Evolutionary conservation across 768 basidiomycete species (phyloP).

Genomic region (Leucocoprinus birnbaumii): DNA sequence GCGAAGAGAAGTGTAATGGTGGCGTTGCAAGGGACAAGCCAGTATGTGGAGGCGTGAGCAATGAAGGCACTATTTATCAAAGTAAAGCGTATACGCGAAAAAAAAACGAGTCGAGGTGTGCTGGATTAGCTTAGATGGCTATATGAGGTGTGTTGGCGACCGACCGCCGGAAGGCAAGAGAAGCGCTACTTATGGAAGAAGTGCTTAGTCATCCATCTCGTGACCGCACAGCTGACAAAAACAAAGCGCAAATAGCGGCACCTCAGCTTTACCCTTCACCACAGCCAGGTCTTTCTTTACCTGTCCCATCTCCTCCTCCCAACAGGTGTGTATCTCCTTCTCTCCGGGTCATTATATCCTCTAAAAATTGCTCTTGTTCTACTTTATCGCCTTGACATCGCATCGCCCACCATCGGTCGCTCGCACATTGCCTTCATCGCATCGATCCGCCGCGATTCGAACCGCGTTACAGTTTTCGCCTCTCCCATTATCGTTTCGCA

Average conservation of each 20-base stretch:
- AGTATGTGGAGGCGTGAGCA: no score
- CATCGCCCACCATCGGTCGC: constrained; percentile 17
- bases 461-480: constrained; percentile 27
- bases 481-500: constrained; percentile 24
- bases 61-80: no score
- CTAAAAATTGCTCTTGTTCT: neutral
- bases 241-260: constrained; percentile 40
- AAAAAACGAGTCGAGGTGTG: no score
- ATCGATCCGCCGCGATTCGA: constrained; percentile 44
- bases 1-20: no score
- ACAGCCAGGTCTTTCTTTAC: constrained; percentile 30
- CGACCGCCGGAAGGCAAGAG: neutral
- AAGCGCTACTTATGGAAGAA: constrained; percentile 2
- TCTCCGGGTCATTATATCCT: constrained; percentile 12
- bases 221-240: constrained; percentile 37
- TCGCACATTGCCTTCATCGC: constrained; percentile 22
- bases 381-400: constrained; percentile 32
- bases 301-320: constrained; percentile 18
- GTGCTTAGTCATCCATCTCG: constrained; percentile 36
- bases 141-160: no score
- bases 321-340: constrained; percentile 29
- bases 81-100: no score
- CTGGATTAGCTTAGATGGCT: no score
- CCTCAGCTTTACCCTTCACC: constrained; percentile 48
- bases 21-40: no score